Evolutionary conservation across 768 basidiomycete genomes (phyloP), one percentile per base, ranked within the genome.

Genomic region (Mrakia frigida): DNA sequence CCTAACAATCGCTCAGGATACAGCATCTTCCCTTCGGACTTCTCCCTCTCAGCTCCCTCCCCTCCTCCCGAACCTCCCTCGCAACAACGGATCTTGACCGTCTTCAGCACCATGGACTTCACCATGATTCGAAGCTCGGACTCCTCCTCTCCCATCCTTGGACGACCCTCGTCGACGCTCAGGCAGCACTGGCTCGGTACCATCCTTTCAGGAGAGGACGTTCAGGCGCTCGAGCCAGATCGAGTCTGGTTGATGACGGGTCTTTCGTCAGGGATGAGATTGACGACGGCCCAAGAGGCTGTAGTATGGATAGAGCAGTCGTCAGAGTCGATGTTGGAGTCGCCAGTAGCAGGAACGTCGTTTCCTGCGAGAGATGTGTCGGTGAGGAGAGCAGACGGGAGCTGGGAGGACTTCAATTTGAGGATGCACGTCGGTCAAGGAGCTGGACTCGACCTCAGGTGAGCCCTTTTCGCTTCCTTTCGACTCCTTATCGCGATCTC

Each of bases 371-470:
- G 46, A 35, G 73, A 74, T 39, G 73, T 67, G 23, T 16, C 41
- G 25, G 35, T 74, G 11, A 60, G 46, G n/a, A n/a, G 71, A 56
- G 59, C 46, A 7, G 73, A 74, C 61, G 73, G 73, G 1, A 61
- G 21, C 31, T 74, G 73, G 73, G 73, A 74, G 56, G 73, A 50
- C 18, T 74, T 61, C 43, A 74, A 74, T 35, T 11, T 74, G 39
- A 37, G 73, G n/a, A 74, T 74, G 73, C 73, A 74, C 33, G 33
- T 74, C 37, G 73, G 73, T 74, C 73, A 35, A 31, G 73, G 59
- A 25, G 73, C 59, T 43, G 73, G 73, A 21, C 61, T 74, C 16
- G 73, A 74, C 18, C 73, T 74, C 39, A 46, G 63, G 60, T 61
- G 25, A 39, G 35, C 13, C 6, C 16, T 14, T 23, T 53, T n/a